A percentile compares a stretch with the other conserved stretches of the same genome.
These are phyloP conservation scores for Fusarium redolens DNA, from an alignment of 2,329 filamentous ascomycete genomes.

Conservation along the genomic window DNA sequence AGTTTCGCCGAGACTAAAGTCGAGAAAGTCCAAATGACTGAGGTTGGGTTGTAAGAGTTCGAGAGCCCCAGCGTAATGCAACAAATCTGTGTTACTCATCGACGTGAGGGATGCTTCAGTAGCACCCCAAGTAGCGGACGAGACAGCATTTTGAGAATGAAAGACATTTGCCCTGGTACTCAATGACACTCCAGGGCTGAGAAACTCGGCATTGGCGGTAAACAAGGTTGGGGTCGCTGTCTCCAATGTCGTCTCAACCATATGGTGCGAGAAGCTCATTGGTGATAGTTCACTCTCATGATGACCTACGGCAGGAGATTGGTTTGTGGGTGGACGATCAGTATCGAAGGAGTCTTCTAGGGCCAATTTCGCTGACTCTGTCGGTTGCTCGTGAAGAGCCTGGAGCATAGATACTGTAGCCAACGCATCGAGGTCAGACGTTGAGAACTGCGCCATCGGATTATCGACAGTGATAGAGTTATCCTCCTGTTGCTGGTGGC, in stretches of 20 bases:
- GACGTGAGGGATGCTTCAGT: not conserved
- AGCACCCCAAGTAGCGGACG: not conserved
- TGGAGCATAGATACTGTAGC: not conserved
- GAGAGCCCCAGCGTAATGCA: not conserved
- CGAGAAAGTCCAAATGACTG: not conserved
- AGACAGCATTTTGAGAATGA: rapidly evolving
- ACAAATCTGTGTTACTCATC: not conserved
- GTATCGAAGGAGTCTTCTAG: not conserved
- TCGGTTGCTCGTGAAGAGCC: not conserved
- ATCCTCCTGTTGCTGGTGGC: not conserved
- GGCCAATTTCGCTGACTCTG: not conserved
- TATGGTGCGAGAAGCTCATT: not conserved
- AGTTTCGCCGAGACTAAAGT: not conserved
- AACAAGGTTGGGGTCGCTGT: not conserved
- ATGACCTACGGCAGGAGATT: rapidly evolving
- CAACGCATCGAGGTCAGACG: not conserved
- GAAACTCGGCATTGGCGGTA: not conserved
- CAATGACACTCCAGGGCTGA: not conserved
- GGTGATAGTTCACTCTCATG: not conserved
- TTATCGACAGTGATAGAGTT: not conserved
- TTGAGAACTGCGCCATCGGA: not conserved
- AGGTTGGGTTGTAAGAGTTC: not conserved
- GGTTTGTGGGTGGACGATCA: rapidly evolving
- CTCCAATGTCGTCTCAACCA: not conserved
- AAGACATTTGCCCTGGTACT: not conserved